These are phyloP conservation scores for Hawksworthiomyces lignivorus DNA, from an alignment of 2,329 filamentous ascomycete species.

Conservation along the genomic window DNA sequence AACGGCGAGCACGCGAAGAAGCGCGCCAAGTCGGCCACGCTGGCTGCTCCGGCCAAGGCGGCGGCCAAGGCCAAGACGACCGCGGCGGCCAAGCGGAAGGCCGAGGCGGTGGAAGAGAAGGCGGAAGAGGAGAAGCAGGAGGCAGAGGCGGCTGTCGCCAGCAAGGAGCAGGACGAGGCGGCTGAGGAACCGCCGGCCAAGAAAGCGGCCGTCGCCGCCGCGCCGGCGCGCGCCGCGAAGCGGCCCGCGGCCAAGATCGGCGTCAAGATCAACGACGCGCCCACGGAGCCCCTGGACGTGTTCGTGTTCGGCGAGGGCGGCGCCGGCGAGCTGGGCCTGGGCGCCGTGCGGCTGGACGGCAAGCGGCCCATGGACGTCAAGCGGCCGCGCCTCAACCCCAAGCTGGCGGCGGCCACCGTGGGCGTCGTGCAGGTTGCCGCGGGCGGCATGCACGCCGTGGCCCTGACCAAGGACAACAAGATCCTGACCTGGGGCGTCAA, in stretches of 20 bases:
- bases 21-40: conserved; percentile 3
- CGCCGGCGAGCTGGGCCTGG: conserved; percentile 76
- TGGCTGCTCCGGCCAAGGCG: conserved; percentile 5
- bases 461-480: conserved; percentile 70
- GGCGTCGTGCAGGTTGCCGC: conserved; percentile 68
- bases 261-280: conserved; percentile 52
- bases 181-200: conserved; percentile 13
- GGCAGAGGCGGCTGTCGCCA: conserved; percentile 12
- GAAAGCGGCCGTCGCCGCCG: conserved; percentile 5
- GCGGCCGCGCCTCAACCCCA: conserved; percentile 61
- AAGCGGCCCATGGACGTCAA: conserved; percentile 63
- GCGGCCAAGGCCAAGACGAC: conserved; percentile 10
- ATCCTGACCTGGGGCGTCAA: conserved; percentile 85
- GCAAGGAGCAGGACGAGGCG: conserved; percentile 13
- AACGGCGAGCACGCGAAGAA: conserved; percentile 3
- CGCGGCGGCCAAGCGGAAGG: conserved; percentile 9
- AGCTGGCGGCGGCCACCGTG: conserved; percentile 46
- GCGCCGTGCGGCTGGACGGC: conserved; percentile 52
- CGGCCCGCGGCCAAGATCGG: conserved; percentile 33
- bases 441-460: conserved; percentile 75
- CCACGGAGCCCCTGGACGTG: conserved; percentile 58
- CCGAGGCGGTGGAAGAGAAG: conserved; percentile 4
- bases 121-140: background rate
- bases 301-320: conserved; percentile 76
- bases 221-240: conserved; percentile 26